These are phyloP conservation scores for Boletales sp. DNA, from an alignment of 768 basidiomycete genomes.

Conservation along the genomic window DNA sequence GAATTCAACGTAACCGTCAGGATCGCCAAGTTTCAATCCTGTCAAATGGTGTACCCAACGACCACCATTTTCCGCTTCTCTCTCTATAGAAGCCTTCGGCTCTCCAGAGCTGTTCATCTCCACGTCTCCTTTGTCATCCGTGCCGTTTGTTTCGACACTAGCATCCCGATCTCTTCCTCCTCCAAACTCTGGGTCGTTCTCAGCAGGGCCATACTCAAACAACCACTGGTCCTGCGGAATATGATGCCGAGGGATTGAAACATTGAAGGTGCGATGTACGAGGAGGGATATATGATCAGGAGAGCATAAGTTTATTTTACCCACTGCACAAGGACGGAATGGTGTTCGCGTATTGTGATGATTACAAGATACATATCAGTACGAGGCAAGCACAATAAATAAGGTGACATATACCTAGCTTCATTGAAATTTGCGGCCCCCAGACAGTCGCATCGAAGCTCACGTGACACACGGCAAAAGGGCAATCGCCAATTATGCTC, in stretches of 20 bases:
- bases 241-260: constrained; percentile 89
- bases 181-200: constrained; percentile 75
- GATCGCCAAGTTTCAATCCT: constrained; percentile 64
- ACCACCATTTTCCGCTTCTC: constrained; percentile 51
- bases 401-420: constrained; percentile 53
- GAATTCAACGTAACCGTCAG: constrained; percentile 67
- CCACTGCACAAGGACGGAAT: constrained; percentile 44
- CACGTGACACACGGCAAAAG: constrained; percentile 73
- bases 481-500: constrained; percentile 75
- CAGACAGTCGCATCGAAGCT: constrained; percentile 84
- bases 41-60: constrained; percentile 78
- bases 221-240: constrained; percentile 78
- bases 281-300: constrained; percentile 92
- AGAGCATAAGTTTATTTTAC: constrained; percentile 84
- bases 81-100: constrained; percentile 8
- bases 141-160: constrained; percentile 10
- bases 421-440: constrained; percentile 82
- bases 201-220: constrained; percentile 82
- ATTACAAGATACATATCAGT: background rate
- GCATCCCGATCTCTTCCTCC: constrained; percentile 28
- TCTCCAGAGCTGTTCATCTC: constrained; percentile 10
- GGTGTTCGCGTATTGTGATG: background rate
- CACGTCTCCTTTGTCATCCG: background rate
- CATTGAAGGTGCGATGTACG: constrained; percentile 89
- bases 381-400: background rate